Evolutionary conservation across 768 basidiomycete species (phyloP).

Genomic region (Lactarius sanguifluus): DNA sequence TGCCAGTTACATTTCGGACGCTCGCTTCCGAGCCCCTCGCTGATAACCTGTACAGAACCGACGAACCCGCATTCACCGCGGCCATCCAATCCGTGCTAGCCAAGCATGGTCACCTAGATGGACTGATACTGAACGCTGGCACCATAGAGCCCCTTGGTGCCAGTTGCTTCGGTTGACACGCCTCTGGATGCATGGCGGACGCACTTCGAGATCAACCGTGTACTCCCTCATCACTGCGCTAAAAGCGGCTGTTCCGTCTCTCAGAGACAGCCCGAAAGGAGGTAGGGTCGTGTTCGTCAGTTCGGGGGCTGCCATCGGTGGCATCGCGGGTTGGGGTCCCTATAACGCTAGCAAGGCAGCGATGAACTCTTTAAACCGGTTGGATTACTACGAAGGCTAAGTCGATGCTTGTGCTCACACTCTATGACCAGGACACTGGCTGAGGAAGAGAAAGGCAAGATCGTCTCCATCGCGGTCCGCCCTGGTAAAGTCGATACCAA

Average conservation of each 20-base stretch:
- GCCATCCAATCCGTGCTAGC: conserved; percentile 55
- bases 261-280: conserved; percentile 57
- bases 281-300: conserved; percentile 81
- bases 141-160: conserved; percentile 70
- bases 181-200: conserved; percentile 61
- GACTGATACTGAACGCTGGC: conserved; percentile 83
- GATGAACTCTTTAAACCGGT: conserved; percentile 69
- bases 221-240: conserved; percentile 77
- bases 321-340: conserved; percentile 70
- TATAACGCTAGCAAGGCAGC: conserved; percentile 88
- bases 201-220: conserved; percentile 83
- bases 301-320: conserved; percentile 78
- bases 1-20: conserved; percentile 51
- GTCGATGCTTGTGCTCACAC: neutral
- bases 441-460: conserved; percentile 68
- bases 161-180: conserved; percentile 50
- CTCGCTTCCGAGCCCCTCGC: conserved; percentile 16
- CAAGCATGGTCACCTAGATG: conserved; percentile 67
- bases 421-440: conserved; percentile 64
- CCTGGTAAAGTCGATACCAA: conserved; percentile 87
- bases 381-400: neutral
- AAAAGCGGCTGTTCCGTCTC: conserved; percentile 62
- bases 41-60: conserved; percentile 46
- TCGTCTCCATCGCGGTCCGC: conserved; percentile 73
- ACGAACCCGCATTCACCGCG: conserved; percentile 52